These are phyloP conservation scores for Suhomyces guaymorum DNA, from an alignment of 1,139 yeast genomes.

Conservation along the genomic window DNA sequence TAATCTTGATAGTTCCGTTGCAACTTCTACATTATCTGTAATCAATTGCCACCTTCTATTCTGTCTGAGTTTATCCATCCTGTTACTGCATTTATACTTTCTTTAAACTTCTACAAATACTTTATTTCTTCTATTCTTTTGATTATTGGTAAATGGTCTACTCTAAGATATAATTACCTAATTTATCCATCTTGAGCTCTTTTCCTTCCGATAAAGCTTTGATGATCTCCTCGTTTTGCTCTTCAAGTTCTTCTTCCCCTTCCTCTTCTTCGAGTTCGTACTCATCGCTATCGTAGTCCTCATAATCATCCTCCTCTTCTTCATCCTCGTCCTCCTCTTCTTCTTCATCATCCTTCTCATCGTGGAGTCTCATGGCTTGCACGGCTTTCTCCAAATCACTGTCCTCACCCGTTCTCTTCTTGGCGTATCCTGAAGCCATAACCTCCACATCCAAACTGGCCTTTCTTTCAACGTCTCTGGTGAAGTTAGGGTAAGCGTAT, in stretches of 20 bases:
- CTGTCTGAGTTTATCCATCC: background rate
- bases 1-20: too few species aligned
- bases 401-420: slow-evolving; percentile 57
- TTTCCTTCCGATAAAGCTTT: slow-evolving; percentile 65
- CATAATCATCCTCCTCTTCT: slow-evolving; percentile 32
- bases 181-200: slow-evolving; percentile 70
- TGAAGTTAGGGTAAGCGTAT: slow-evolving; percentile 78
- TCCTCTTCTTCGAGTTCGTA: slow-evolving; percentile 31
- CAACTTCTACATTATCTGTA: too few species aligned
- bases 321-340: slow-evolving; percentile 30
- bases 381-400: slow-evolving; percentile 78
- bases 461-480: slow-evolving; percentile 68
- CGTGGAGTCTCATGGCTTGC: slow-evolving; percentile 55
- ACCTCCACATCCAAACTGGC: slow-evolving; percentile 78
- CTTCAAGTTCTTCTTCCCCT: slow-evolving; percentile 39
- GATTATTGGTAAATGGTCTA: slow-evolving; percentile 16
- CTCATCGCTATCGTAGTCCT: slow-evolving; percentile 25
- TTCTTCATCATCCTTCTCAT: slow-evolving; percentile 34
- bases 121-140: background rate
- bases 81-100: too few species aligned
- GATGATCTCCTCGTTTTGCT: slow-evolving; percentile 72
- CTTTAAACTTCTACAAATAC: too few species aligned
- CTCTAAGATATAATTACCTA: slow-evolving; percentile 77
- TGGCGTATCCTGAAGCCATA: slow-evolving; percentile 88
- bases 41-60: too few species aligned